Percentiles rank a stretch among this genome's conserved stretches.
These are phyloP conservation scores for Xylaria palmicola DNA, from an alignment of 495 filamentous ascomycete genomes.

Conservation along the genomic window DNA sequence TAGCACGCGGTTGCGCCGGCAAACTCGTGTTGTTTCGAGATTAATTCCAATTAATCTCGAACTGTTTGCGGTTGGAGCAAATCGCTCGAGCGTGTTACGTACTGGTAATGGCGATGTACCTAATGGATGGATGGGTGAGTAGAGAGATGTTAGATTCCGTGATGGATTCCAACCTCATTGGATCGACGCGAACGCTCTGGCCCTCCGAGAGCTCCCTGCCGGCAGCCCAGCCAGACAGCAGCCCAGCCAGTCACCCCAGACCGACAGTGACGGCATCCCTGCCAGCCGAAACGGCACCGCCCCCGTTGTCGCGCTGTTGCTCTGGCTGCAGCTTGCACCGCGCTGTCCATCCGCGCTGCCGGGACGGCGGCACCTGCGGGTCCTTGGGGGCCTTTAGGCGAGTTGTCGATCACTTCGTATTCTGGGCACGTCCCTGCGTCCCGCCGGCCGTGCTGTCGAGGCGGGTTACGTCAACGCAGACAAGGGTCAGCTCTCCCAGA, in stretches of 20 bases:
- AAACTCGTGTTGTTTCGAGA: neutral
- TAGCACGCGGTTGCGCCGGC: neutral
- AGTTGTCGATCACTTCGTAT: conserved; percentile 36
- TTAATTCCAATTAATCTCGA: neutral
- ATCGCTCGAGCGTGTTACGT: neutral
- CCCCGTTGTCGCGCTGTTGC: too few species aligned
- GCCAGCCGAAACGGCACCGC: too few species aligned
- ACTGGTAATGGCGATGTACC: neutral
- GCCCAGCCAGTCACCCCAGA: neutral
- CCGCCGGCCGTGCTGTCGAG: too few species aligned
- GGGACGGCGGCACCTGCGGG: conserved; percentile 8
- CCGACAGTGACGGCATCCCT: neutral
- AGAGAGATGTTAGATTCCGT: neutral
- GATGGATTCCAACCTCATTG: neutral
- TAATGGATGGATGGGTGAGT: neutral
- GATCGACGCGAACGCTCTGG: neutral
- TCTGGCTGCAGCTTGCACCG: too few species aligned
- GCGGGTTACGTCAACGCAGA: neutral
- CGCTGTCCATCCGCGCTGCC: conserved; percentile 1
- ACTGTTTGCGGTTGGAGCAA: neutral
- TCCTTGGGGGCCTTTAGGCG: too few species aligned
- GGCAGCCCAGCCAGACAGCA: neutral
- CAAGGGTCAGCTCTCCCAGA: neutral
- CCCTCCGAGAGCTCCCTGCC: neutral
- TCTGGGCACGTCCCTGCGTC: neutral